phyloP scores from a whole-genome alignment of 1,284 basidiomycete genomes.

The Ganoderma lucidum region DNA sequence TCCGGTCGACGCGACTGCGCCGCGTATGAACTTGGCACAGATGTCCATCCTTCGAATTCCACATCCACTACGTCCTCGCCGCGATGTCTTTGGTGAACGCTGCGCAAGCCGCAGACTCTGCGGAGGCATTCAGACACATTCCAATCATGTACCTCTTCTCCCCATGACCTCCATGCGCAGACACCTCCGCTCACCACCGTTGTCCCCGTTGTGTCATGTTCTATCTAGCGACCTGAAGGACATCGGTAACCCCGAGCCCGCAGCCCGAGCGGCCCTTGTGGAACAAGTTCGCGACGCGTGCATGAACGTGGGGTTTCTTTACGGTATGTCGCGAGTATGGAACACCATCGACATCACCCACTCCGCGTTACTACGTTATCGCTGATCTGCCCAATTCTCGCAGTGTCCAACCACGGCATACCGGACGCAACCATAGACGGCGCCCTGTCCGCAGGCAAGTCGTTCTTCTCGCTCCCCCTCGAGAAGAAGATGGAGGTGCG shows the following conservation, averaged over 20 bases:
- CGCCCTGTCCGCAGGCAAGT: constrained; percentile 56
- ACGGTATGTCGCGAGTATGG: constrained; percentile 55
- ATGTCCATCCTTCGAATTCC: neutral
- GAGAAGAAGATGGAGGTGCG: constrained; percentile 68
- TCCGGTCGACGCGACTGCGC: neutral
- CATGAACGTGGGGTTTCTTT: constrained; percentile 83
- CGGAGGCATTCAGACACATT: constrained; percentile 29
- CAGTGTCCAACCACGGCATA: constrained; percentile 77
- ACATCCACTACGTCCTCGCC: neutral
- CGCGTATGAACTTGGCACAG: neutral
- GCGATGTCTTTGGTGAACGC: constrained; percentile 29
- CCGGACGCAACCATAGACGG: constrained; percentile 54
- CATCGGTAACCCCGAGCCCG: constrained; percentile 50
- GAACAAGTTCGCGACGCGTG: constrained; percentile 72
- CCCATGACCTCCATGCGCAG: neutral
- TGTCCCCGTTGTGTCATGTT: neutral
- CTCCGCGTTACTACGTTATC: too few species aligned
- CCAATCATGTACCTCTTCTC: constrained; percentile 29
- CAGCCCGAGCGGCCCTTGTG: constrained; percentile 56
- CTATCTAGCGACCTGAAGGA: constrained; percentile 61
- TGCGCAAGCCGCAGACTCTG: constrained; percentile 28
- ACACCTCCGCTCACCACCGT: neutral
- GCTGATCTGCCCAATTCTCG: neutral
- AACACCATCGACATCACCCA: neutral
- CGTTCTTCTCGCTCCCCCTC: constrained; percentile 67